Base-by-base conservation (phyloP, 2,329 filamentous ascomycete genomes). In the Talaromyces sp. region DNA sequence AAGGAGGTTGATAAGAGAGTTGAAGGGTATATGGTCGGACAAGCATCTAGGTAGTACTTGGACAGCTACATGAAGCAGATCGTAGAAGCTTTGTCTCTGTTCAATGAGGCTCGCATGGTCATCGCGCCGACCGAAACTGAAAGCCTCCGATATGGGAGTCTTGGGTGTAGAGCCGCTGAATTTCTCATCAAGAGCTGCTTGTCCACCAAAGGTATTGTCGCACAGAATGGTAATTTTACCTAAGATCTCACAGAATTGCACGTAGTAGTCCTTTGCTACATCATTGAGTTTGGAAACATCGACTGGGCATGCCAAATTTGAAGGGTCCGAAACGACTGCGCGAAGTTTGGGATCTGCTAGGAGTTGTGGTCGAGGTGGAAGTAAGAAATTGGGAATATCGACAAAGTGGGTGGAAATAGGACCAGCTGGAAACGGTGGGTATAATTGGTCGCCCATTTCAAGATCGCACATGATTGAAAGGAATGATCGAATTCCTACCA, bases 181-280 rank as follows among this genome's bases (percentile, higher is more conserved):
- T 74, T 97, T 98, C 77, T 99, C 96, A 73, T 99, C 95, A 57
- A 98, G 79, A 0, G 92, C 92, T 37, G 94, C 95, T 79, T 99
- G 95, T 0, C 95, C 95, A 61, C 95, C 96, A 79, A 99, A 99
- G 0, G 94, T 91, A 71, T 97, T 95, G 76, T 99, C 95, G 77
- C 95, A 99, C 39, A 98, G 89, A 52, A 98, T 90, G 2, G 93
- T 97, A 64, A 99, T 96, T 75, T 97, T 96, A 31, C 94, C 95
- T 8, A 99, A 81, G 27, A 99, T 94, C 75, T 97, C 92, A 74
- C 94, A 98, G 71, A 99, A 99, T 61, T 90, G 90, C 62, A 89
- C 84, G 76, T 98, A 97, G 73, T 92, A 95, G 50, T 95, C 91
- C 72, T 89, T 90, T 0, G 92, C 89, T 25, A 88, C 87, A 43